Percentiles rank a stretch among this genome's conserved stretches.
These are phyloP conservation scores for Amanita jacksonii DNA, from an alignment of 768 basidiomycete genomes.

Conservation along the genomic window DNA sequence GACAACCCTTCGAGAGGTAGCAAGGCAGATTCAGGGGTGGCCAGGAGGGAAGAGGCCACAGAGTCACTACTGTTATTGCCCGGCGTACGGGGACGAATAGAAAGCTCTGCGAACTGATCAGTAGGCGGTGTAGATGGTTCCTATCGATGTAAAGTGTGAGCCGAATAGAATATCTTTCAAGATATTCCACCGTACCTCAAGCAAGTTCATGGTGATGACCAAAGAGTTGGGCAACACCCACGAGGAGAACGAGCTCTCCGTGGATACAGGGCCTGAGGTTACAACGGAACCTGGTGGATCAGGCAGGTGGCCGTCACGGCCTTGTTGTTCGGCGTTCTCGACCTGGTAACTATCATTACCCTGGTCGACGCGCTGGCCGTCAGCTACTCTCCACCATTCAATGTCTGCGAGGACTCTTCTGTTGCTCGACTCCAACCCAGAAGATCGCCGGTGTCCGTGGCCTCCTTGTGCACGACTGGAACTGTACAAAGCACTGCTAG, in stretches of 20 bases:
- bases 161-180: too few relatives aligned
- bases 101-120: slow-evolving; percentile 42
- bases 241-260: slow-evolving; percentile 13
- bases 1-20: slow-evolving; percentile 30
- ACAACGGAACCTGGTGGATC: slow-evolving; percentile 7
- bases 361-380: slow-evolving; percentile 46
- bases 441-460: slow-evolving; percentile 50
- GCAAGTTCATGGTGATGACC: background rate
- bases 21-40: slow-evolving; percentile 40
- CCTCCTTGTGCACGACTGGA: slow-evolving; percentile 15
- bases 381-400: slow-evolving; percentile 79
- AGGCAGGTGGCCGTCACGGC: slow-evolving; percentile 23
- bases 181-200: background rate
- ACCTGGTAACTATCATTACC: background rate
- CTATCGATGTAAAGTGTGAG: slow-evolving; percentile 9
- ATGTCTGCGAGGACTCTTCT: slow-evolving; percentile 78
- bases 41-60: slow-evolving; percentile 46
- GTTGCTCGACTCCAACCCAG: slow-evolving; percentile 52
- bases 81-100: slow-evolving; percentile 31
- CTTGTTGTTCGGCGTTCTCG: slow-evolving; percentile 33
- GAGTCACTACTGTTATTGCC: slow-evolving; percentile 31
- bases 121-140: slow-evolving; percentile 23
- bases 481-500: slow-evolving; percentile 16
- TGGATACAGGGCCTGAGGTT: background rate
- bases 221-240: background rate